Evolutionary conservation across 83 land plant species (phyloP), one percentile per base, ranked within the genome.

Genomic region (Picea abies): DNA sequence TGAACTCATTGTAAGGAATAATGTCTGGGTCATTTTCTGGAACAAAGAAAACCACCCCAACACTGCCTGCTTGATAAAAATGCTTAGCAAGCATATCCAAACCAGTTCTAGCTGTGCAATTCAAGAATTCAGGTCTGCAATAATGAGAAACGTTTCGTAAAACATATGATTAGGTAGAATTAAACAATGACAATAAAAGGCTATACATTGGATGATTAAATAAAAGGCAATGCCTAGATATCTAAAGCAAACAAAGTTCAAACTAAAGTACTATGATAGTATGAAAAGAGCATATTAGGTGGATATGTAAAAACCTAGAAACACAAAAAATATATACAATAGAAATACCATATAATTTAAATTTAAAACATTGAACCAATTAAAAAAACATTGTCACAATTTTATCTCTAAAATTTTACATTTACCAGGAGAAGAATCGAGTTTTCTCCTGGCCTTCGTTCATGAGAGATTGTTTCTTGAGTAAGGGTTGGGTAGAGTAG

Each of bases 31-130:
- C 98, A 76, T 79, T 80, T 79, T 82, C 88, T 20, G 98, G 96
- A 49, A 93, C 93, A 82, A 95, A 95, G 68, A 94, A 93, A 15
- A 95, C 93, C 19, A 93, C 90, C 84, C 92, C 87, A 72, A 84
- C 79, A 63, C 82, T 73, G 67, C 91, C 80, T 66, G 94, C 94
- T 67, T 91, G 89, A 82, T 85, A 90, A 79, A 90, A 92, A 86
- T 95, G 98, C 60, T 90, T 90, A 4, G 91, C 92, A 71, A 95
- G 98, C 98, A 92, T 93, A 77, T 95, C 96, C 79, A 95, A 83
- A 61, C 90, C 91, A 61, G 98, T 95, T 66, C 94, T 87, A 61
- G 98, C 94, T 23, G 98, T 91, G 87, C 98, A 95, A 75, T 95
- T 86, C 29, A 95, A 70, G 29, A 85, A 80, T 39, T 93, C 96